phyloP scores from a whole-genome alignment of 257 asterid genomes.

The Forsythia suspensa region DNA sequence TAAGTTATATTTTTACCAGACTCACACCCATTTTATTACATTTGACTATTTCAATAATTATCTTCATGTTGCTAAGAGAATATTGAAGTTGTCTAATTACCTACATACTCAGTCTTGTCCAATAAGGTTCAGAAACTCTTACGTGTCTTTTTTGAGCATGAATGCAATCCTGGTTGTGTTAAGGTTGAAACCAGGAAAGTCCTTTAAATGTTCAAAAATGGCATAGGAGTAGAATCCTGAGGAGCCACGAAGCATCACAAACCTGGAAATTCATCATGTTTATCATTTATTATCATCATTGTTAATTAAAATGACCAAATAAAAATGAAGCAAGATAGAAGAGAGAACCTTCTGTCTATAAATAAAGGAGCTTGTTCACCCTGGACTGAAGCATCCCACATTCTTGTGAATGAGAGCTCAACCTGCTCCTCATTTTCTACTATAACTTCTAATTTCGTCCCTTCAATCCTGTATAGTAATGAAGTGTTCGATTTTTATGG shows the following conservation, averaged over 20 bases:
- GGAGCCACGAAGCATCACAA: conserved; percentile 61
- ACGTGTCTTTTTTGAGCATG: conserved; percentile 83
- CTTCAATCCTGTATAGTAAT: conserved; percentile 54
- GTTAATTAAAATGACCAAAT: background rate
- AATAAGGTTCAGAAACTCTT: conserved; percentile 23
- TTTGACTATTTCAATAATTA: background rate
- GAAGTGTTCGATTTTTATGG: conserved; percentile 14
- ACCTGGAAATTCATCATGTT: conserved; percentile 46
- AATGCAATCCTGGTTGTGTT: conserved; percentile 81
- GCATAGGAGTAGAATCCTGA: conserved; percentile 88
- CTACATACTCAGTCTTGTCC: background rate
- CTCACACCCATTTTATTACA: background rate
- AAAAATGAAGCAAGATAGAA: conserved; percentile 11
- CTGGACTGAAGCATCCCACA: conserved; percentile 70
- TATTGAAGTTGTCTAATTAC: background rate
- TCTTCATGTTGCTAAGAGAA: background rate
- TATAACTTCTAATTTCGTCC: conserved; percentile 54
- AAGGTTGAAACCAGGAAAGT: conserved; percentile 71
- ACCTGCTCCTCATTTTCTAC: conserved; percentile 65
- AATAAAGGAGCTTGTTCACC: conserved; percentile 61
- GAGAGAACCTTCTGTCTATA: conserved; percentile 64
- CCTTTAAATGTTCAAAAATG: conserved; percentile 62
- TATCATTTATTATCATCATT: conserved; percentile 6
- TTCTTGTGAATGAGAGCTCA: conserved; percentile 80
- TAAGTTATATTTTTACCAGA: background rate